Percentiles rank a stretch among this genome's conserved stretches.
phyloP scores from a whole-genome alignment of 768 basidiomycete species.

The Mycena filopes region DNA sequence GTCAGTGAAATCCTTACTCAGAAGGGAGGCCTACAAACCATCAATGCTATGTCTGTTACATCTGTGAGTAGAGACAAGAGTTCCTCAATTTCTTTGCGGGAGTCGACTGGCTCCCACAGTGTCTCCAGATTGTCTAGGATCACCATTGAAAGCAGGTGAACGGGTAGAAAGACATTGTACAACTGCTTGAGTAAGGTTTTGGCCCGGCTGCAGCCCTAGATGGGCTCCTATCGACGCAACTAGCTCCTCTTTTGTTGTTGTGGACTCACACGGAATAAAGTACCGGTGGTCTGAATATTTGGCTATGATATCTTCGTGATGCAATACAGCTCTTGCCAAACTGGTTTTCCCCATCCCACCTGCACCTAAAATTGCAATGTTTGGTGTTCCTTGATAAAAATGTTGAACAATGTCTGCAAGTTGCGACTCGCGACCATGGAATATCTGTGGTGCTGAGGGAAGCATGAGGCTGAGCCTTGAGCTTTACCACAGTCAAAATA shows the following conservation, averaged over 20 bases:
- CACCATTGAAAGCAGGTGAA: background rate
- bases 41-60: no score
- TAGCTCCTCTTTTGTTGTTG: background rate
- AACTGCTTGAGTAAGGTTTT: background rate
- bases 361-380: background rate
- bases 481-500: background rate
- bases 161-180: background rate
- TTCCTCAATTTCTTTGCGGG: background rate
- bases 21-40: no score
- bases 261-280: background rate
- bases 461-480: background rate
- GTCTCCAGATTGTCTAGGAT: background rate
- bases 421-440: background rate
- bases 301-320: background rate
- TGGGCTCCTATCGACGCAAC: background rate
- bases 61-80: no score
- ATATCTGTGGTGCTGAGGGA: background rate
- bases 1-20: no score
- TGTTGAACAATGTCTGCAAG: background rate
- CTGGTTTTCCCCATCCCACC: background rate
- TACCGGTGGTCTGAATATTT: background rate
- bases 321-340: background rate
- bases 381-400: background rate
- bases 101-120: background rate
- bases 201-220: background rate